Base-by-base conservation (phyloP, 139 green algal species). In the Chlamydomonas applanata region DNA sequence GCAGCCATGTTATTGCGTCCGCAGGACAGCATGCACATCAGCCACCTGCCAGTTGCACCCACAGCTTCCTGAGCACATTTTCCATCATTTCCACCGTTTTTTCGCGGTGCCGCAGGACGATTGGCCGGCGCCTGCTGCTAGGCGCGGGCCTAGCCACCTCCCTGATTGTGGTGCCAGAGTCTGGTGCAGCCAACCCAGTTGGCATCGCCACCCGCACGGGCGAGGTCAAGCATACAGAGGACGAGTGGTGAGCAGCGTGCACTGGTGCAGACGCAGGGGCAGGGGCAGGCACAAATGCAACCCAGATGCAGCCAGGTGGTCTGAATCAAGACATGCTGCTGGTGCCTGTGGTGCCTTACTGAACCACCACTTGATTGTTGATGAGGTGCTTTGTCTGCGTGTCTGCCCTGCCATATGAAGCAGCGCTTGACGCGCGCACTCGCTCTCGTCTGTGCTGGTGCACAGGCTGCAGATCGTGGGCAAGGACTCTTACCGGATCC, bases 401-500 rank as follows among this genome's bases (percentile, higher is more conserved):
- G n/a, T n/a, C n/a, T n/a, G n/a, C n/a, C n/a, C n/a, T n/a, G n/a
- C n/a, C n/a, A n/a, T n/a, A n/a, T n/a, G n/a, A n/a, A n/a, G n/a
- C n/a, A n/a, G n/a, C n/a, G n/a, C n/a, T n/a, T n/a, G n/a, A n/a
- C n/a, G n/a, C n/a, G n/a, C n/a, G n/a, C n/a, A n/a, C n/a, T n/a
- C n/a, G n/a, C n/a, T n/a, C n/a, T n/a, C n/a, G n/a, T n/a, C n/a
- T n/a, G n/a, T 29, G n/a, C 54, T 29, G n/a, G n/a, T 30, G 54
- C 54, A 5, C n/a, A 69, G 87, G 85, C 76, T 69, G 36, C 14
- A 83, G 44, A 54, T 71, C 63, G 76, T 94, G 4, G 60, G 57
- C 16, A 25, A 60, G 1, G 82, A 80, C 20, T 35, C 79, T 57
- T 96, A 96, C 70, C 60, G 65, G 1, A 81, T 96, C 30, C 78